Evolutionary conservation across 495 filamentous ascomycete species (phyloP).

Genomic region (Tuber umbilicatum): DNA sequence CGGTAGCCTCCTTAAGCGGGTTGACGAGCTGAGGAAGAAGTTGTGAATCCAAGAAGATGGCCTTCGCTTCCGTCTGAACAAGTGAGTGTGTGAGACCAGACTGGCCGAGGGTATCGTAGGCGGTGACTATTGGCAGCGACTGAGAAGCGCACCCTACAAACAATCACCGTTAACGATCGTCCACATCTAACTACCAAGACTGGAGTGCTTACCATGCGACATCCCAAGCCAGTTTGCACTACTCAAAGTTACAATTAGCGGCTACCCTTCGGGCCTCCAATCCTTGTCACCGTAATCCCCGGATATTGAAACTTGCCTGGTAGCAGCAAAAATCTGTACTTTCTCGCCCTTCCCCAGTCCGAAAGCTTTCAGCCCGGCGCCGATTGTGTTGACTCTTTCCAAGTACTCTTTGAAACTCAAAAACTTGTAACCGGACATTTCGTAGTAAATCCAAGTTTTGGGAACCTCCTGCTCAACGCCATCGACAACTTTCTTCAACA

Average conservation of each 20-base stretch:
- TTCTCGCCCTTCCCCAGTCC: slow-evolving; percentile 66
- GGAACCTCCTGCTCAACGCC: slow-evolving; percentile 82
- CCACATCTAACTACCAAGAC: background rate
- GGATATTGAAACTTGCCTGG: slow-evolving; percentile 49
- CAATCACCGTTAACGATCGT: background rate
- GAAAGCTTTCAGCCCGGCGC: slow-evolving; percentile 70
- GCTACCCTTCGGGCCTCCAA: background rate
- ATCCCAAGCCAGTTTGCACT: slow-evolving; percentile 72
- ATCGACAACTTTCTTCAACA: slow-evolving; percentile 93
- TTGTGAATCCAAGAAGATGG: slow-evolving; percentile 84
- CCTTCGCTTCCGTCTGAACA: slow-evolving; percentile 74
- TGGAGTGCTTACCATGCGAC: slow-evolving; percentile 53
- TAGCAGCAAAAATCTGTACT: slow-evolving; percentile 84
- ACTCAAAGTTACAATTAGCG: background rate
- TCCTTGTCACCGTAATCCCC: background rate
- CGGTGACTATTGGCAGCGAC: slow-evolving; percentile 89
- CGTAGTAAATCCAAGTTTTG: slow-evolving; percentile 95
- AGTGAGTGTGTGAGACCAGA: slow-evolving; percentile 89
- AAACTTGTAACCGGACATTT: slow-evolving; percentile 81
- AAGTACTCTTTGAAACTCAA: slow-evolving; percentile 85
- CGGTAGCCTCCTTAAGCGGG: slow-evolving; percentile 70
- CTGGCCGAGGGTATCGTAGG: slow-evolving; percentile 94
- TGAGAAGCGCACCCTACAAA: slow-evolving; percentile 60
- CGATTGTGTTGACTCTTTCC: slow-evolving; percentile 63
- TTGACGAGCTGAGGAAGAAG: slow-evolving; percentile 73